phyloP scores from a whole-genome alignment of 1,284 basidiomycete species.

The Quambalaria eucalypti region DNA sequence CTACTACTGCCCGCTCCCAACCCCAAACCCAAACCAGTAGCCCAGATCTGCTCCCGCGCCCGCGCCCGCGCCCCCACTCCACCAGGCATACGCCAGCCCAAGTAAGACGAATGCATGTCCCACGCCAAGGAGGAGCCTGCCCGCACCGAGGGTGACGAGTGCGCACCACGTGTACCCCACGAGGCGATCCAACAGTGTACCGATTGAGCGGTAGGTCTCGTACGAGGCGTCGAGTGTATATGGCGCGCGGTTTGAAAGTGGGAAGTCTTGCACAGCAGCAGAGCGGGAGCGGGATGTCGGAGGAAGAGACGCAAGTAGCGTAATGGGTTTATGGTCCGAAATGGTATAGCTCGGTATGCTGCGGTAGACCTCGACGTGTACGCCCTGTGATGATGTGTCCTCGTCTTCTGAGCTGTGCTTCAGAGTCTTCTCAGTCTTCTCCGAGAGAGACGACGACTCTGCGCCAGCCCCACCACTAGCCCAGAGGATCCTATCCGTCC shows the following conservation, averaged over 20 bases:
- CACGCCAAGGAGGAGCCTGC: constrained; percentile 3
- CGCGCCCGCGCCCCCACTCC: neutral
- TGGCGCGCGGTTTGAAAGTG: constrained; percentile 47
- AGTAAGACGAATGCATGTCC: constrained; percentile 2
- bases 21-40: neutral
- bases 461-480: constrained; percentile 54
- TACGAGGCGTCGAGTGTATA: constrained; percentile 46
- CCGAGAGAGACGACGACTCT: too few relatives aligned
- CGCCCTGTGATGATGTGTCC: constrained; percentile 16
- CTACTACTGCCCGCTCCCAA: too few relatives aligned
- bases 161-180: constrained; percentile 61
- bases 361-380: constrained; percentile 39
- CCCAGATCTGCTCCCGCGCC: constrained; percentile 3
- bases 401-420: too few relatives aligned
- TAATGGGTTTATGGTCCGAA: constrained; percentile 47
- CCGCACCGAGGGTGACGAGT: constrained; percentile 7
- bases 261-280: too few relatives aligned
- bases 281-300: constrained; percentile 50
- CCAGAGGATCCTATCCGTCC: constrained; percentile 90
- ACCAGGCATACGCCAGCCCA: neutral
- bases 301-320: constrained; percentile 18
- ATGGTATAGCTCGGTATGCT: constrained; percentile 40
- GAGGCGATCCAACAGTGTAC: constrained; percentile 61
- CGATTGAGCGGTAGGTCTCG: constrained; percentile 57
- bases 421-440: too few relatives aligned